phyloP scores from a whole-genome alignment of 352 stramenopile genomes.

The Phytopythium cucurbitacearum region DNA sequence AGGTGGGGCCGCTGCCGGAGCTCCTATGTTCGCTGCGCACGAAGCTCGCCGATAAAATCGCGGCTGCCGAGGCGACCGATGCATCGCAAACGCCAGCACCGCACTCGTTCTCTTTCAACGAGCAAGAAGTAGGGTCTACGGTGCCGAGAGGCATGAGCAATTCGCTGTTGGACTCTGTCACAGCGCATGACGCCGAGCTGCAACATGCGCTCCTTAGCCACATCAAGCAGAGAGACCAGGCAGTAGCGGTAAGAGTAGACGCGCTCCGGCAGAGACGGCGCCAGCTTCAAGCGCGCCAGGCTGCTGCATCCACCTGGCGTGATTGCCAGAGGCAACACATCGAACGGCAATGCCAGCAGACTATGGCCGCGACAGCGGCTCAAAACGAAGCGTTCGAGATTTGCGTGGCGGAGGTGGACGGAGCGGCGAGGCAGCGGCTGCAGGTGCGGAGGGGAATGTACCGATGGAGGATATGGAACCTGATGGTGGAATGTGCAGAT shows the following conservation, averaged over 20 bases:
- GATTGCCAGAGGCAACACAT: not conserved
- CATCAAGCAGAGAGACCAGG: too few relatives aligned
- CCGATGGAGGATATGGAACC: not conserved
- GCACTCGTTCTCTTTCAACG: too few relatives aligned
- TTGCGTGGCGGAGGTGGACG: not conserved
- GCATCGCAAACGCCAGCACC: too few relatives aligned
- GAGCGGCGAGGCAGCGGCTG: not conserved
- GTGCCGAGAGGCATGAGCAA: too few relatives aligned
- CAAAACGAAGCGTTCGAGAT: not conserved
- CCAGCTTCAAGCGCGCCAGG: not conserved
- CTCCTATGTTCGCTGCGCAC: too few relatives aligned
- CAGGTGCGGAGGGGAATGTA: not conserved
- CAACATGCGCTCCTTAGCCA: too few relatives aligned
- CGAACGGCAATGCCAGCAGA: not conserved
- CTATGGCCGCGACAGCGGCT: not conserved
- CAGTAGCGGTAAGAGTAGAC: not conserved
- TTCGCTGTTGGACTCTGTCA: too few relatives aligned
- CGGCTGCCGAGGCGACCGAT: too few relatives aligned
- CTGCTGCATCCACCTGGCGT: not conserved
- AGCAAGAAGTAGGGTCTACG: too few relatives aligned
- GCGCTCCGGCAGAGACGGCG: not conserved
- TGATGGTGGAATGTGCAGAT: constrained; percentile 9
- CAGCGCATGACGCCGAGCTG: too few relatives aligned
- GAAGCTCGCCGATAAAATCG: too few relatives aligned
- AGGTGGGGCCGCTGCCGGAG: too few relatives aligned